phyloP scores from a whole-genome alignment of 495 filamentous ascomycete genomes.

The Alectoria sarmentosa region DNA sequence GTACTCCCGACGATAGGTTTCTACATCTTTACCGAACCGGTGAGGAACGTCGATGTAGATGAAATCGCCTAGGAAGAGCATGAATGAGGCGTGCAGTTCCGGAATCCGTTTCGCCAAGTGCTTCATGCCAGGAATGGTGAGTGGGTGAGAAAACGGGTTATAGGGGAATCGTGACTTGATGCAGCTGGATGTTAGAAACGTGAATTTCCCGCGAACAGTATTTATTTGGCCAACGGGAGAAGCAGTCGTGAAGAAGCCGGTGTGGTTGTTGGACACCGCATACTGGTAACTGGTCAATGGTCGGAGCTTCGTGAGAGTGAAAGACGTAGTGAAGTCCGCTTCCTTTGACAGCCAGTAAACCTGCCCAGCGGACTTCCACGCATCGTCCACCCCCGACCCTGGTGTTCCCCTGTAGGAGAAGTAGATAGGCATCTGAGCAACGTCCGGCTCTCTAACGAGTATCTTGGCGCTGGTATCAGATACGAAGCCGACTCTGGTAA shows the following conservation, averaged over 20 bases:
- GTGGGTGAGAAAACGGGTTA: slow-evolving; percentile 68
- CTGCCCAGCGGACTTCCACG: slow-evolving; percentile 60
- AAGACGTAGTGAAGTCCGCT: slow-evolving; percentile 71
- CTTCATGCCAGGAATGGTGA: slow-evolving; percentile 71
- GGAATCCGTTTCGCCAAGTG: slow-evolving; percentile 58
- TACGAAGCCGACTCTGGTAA: slow-evolving; percentile 79
- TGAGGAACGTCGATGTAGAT: slow-evolving; percentile 93
- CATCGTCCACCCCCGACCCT: slow-evolving; percentile 22
- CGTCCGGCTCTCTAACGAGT: slow-evolving; percentile 75
- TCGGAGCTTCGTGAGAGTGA: slow-evolving; percentile 49
- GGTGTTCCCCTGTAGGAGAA: slow-evolving; percentile 51
- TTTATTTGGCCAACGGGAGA: slow-evolving; percentile 54
- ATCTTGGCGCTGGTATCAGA: slow-evolving; percentile 73
- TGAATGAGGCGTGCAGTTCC: slow-evolving; percentile 65
- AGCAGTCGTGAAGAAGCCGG: slow-evolving; percentile 68
- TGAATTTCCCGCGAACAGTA: slow-evolving; percentile 55
- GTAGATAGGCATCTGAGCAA: slow-evolving; percentile 62
- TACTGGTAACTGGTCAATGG: slow-evolving; percentile 70
- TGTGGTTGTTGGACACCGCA: slow-evolving; percentile 72
- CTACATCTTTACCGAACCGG: slow-evolving; percentile 60
- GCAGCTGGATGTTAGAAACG: slow-evolving; percentile 86
- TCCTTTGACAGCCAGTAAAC: slow-evolving; percentile 58
- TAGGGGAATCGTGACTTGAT: slow-evolving; percentile 90
- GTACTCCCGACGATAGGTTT: slow-evolving; percentile 84
- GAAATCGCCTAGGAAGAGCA: slow-evolving; percentile 98